Evolutionary conservation across 139 green algal species (phyloP), one percentile per base, ranked within the genome.

Genomic region (Nannochloris sp.): DNA sequence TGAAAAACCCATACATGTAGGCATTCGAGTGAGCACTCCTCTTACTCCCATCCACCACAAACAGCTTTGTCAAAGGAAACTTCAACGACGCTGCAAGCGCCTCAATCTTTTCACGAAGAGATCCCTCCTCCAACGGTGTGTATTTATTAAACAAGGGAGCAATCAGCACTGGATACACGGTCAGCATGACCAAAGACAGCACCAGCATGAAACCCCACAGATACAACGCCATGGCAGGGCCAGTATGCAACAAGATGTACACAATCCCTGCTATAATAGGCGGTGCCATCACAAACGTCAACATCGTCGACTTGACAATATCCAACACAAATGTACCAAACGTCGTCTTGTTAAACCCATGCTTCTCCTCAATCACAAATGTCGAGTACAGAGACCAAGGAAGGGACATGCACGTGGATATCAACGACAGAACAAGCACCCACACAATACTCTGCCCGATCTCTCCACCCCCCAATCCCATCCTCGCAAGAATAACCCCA

Each of bases 281-380:
- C 6, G 89, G 89, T 43, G 79, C 8, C 4, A 96, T 40, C 26
- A 91, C 57, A 2, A 58, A 11, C 8, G 63, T 79, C 16, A 95
- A 61, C 16, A 83, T 25, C 4, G 79, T 62, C 55, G 45, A 63
- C 45, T 87, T 93, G 36, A 87, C 3, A 9, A 76, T 29, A 65
- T 96, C 89, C 2, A 49, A 69, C 1, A 89, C 28, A 56, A 90
- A 95, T 1, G 91, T 73, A 4, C 40, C 20, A n/a, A 60, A 26
- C 0, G 83, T 94, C 64, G 89, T 85, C 63, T 90, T 91, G 85
- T 96, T 96, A 82, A 96, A 96, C 45, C 89, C 89, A 60, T 96
- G 89, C 10, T 68, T 63, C 31, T 85, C 43, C 59, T 93, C 86
- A 2, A 93, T 56, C 2, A 88, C 75, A 71, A 93, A 96, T 0